Percentiles rank a stretch among this genome's conserved stretches.
These are phyloP conservation scores for Dactylellina leptospora DNA, from an alignment of 2,329 filamentous ascomycete genomes.

Conservation along the genomic window DNA sequence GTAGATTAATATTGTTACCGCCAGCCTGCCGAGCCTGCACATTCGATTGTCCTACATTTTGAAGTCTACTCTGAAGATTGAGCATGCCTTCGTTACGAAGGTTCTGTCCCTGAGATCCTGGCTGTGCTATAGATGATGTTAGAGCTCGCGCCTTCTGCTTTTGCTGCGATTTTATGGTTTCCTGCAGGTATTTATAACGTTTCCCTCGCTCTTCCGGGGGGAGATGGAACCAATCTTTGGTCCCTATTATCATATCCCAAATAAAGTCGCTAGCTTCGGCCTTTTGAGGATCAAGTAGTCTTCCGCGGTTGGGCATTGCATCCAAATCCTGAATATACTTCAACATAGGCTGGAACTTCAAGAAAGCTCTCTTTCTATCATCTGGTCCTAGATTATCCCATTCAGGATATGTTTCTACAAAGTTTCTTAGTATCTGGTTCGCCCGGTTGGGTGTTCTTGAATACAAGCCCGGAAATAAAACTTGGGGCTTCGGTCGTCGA, in stretches of 20 bases:
- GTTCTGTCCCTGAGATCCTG: no score
- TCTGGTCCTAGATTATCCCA: background rate
- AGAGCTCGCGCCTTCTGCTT: no score
- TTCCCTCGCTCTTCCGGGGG: background rate
- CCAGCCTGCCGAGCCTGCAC: no score
- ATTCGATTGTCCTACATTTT: no score
- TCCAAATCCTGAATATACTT: no score
- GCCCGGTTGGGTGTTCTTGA: background rate
- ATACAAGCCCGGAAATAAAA: background rate
- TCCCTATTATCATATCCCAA: slow-evolving; percentile 4
- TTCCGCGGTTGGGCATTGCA: background rate
- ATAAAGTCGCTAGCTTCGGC: background rate
- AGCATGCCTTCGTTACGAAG: no score
- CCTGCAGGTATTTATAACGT: background rate
- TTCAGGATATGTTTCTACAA: background rate
- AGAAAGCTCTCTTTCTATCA: background rate
- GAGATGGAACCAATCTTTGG: slow-evolving; percentile 1
- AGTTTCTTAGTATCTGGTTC: background rate
- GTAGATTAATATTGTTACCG: no score
- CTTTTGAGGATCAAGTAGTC: background rate
- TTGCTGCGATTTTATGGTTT: no score
- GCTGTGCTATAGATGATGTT: no score
- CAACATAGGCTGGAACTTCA: background rate
- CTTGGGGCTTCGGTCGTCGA: background rate
- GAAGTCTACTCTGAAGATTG: no score